These are phyloP conservation scores for Magnusiomyces magnusii DNA, from an alignment of 1,139 yeast genomes.

Conservation along the genomic window DNA sequence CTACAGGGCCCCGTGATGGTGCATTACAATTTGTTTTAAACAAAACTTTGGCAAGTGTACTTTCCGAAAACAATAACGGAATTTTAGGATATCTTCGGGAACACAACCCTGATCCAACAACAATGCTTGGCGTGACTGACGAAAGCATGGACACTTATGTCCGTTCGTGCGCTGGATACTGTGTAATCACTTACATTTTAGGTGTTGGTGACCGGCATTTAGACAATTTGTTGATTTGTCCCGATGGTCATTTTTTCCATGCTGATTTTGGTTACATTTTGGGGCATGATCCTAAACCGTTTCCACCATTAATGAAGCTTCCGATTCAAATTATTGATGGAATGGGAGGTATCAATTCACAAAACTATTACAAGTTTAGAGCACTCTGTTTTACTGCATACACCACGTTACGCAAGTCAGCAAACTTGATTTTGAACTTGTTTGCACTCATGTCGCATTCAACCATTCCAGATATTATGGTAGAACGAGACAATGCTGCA, in stretches of 20 bases:
- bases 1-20: conserved; percentile 88
- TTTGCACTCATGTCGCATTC: conserved; percentile 95
- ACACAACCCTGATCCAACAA: conserved; percentile 53
- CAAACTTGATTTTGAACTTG: conserved; percentile 79
- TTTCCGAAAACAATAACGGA: conserved; percentile 60
- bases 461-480: conserved; percentile 76
- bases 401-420: conserved; percentile 80
- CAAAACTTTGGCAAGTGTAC: conserved; percentile 76
- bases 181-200: conserved; percentile 87
- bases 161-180: conserved; percentile 94
- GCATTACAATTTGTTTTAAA: conserved; percentile 90
- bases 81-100: conserved; percentile 62
- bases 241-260: conserved; percentile 83
- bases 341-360: conserved; percentile 88
- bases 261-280: conserved; percentile 96
- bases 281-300: conserved; percentile 97
- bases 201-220: conserved; percentile 98
- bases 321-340: conserved; percentile 98
- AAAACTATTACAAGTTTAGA: conserved; percentile 77
- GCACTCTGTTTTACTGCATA: conserved; percentile 94
- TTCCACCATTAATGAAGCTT: conserved; percentile 95
- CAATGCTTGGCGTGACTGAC: conserved; percentile 65
- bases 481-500: conserved; percentile 63
- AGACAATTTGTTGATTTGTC: conserved; percentile 68
- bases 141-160: conserved; percentile 90